Evolutionary conservation across 345 rosid genomes (phyloP).

Genomic region (Draba incana): DNA sequence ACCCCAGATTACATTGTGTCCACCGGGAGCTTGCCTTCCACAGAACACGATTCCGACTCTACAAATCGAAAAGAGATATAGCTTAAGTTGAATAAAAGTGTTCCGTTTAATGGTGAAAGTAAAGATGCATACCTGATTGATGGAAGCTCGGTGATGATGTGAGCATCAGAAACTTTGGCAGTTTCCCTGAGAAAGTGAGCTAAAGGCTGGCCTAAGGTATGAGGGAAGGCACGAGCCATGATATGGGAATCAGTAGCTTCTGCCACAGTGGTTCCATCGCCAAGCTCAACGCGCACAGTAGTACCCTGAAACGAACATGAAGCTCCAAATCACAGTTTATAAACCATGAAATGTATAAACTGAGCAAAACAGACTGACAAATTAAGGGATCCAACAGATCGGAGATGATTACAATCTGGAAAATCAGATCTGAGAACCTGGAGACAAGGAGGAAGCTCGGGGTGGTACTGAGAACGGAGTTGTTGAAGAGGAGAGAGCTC

Average conservation of each 20-base stretch:
- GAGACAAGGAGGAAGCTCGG: constrained; percentile 92
- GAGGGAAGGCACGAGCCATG: constrained; percentile 71
- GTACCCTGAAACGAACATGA: constrained; percentile 63
- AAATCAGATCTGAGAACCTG: constrained; percentile 59
- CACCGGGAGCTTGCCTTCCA: constrained; percentile 99
- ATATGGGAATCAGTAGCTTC: constrained; percentile 72
- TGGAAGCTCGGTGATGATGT: constrained; percentile 84
- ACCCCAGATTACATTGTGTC: constrained; percentile 98
- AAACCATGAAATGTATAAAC: background rate
- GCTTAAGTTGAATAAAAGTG: background rate
- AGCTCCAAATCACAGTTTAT: background rate
- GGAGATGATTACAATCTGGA: background rate
- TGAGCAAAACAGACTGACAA: too few species aligned
- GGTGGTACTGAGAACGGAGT: constrained; percentile 77
- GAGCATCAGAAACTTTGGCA: constrained; percentile 91
- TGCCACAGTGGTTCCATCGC: constrained; percentile 70
- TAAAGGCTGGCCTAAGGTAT: constrained; percentile 86
- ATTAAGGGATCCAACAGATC: constrained; percentile 15
- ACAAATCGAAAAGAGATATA: constrained; percentile 16
- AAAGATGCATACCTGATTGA: constrained; percentile 54
- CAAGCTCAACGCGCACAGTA: constrained; percentile 93
- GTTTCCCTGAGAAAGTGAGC: constrained; percentile 92
- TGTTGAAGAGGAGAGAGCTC: constrained; percentile 91
- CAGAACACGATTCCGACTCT: constrained; percentile 95
- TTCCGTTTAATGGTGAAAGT: background rate